Evolutionary conservation across 371 early-diverging fungal species (phyloP).

Genomic region (Zychaea mexicana): DNA sequence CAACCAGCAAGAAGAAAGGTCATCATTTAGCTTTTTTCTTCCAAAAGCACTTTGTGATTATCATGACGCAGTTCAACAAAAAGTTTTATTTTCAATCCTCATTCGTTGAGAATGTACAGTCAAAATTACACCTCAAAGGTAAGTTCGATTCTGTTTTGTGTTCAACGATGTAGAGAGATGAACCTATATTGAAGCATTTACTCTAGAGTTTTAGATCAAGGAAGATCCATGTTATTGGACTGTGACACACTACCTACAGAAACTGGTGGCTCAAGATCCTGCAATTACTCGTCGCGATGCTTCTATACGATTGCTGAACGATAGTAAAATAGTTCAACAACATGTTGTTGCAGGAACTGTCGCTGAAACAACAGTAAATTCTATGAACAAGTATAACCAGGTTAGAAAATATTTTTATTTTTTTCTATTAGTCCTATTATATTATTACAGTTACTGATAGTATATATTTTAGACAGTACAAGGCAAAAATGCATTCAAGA

Average conservation of each 20-base stretch:
- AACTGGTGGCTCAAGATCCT: constrained; percentile 2
- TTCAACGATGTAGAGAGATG: neutral
- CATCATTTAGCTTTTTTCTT: neutral
- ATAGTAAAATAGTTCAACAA: neutral
- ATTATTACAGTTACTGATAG: neutral
- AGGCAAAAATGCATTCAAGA: neutral
- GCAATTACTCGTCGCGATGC: neutral
- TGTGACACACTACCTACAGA: neutral
- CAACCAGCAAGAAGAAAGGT: neutral
- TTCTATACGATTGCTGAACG: neutral
- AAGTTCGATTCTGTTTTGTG: neutral
- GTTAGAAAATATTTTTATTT: neutral
- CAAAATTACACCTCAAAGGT: neutral
- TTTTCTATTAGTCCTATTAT: neutral
- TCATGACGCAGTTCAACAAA: neutral
- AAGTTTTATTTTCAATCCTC: constrained; percentile 2
- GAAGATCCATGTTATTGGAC: constrained; percentile 1
- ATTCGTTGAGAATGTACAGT: neutral
- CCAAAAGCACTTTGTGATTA: neutral
- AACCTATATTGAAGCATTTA: neutral
- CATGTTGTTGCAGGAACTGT: neutral
- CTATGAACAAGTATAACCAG: neutral
- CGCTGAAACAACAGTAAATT: neutral
- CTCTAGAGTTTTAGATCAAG: neutral
- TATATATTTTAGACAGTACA: neutral